Percentiles rank a stretch among this genome's conserved stretches.
These are phyloP conservation scores for Hemileccinum impolitum DNA, from an alignment of 768 basidiomycete species.

Conservation along the genomic window DNA sequence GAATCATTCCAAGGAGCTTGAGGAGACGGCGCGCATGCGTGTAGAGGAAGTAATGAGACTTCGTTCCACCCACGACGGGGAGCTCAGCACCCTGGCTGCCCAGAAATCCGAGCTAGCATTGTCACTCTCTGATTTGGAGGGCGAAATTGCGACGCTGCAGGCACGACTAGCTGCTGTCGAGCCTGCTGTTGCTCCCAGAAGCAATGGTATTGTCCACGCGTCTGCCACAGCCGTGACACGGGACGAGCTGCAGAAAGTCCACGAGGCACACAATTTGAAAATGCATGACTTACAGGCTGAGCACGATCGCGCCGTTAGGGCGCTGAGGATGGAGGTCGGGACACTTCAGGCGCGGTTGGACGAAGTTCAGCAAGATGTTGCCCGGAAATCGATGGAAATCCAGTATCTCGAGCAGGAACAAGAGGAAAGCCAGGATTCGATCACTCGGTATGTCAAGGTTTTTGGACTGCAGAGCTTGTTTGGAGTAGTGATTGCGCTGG, in stretches of 20 bases:
- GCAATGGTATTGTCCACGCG: constrained; percentile 45
- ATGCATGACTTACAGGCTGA: constrained; percentile 69
- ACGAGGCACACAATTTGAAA: constrained; percentile 84
- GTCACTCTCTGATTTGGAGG: constrained; percentile 71
- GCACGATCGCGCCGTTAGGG: constrained; percentile 56
- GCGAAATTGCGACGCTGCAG: constrained; percentile 65
- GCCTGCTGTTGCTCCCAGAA: constrained; percentile 46
- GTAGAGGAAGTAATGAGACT: constrained; percentile 69
- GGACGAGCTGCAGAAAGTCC: constrained; percentile 72
- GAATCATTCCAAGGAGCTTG: constrained; percentile 69
- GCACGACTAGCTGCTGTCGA: constrained; percentile 51
- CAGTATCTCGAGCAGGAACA: constrained; percentile 75
- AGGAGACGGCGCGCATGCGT: constrained; percentile 66
- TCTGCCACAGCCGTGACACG: constrained; percentile 52
- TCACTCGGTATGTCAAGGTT: constrained; percentile 71
- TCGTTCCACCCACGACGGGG: constrained; percentile 55
- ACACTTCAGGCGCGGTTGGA: constrained; percentile 44
- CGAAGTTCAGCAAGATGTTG: constrained; percentile 58
- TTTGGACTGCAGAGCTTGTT: constrained; percentile 58
- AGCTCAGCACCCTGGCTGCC: constrained; percentile 49
- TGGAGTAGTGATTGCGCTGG: constrained; percentile 49
- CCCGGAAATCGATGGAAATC: constrained; percentile 77
- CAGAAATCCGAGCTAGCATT: constrained; percentile 63
- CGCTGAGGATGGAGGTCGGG: constrained; percentile 56
- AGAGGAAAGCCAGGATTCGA: constrained; percentile 71